phyloP scores from a whole-genome alignment of 805 yeast species.

The Saturnispora ahearnii region DNA sequence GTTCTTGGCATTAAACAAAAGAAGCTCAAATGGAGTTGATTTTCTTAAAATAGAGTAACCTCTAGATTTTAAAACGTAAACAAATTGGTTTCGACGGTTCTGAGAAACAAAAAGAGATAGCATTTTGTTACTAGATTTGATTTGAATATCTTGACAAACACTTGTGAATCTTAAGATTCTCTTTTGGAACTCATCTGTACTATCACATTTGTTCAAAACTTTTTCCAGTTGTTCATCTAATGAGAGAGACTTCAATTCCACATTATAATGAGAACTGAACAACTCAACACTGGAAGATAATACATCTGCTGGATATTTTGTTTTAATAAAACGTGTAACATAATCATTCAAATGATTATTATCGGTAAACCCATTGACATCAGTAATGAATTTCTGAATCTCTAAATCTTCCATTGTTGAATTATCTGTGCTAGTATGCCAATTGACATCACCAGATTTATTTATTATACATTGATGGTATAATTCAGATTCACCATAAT shows the following conservation, averaged over 20 bases:
- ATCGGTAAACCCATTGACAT: slow-evolving; percentile 7
- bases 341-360: slow-evolving; percentile 25
- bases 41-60: slow-evolving; percentile 29
- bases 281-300: slow-evolving; percentile 36
- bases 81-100: slow-evolving; percentile 10
- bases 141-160: slow-evolving; percentile 56
- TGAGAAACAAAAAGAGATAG: slow-evolving; percentile 14
- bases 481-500: slow-evolving; percentile 15
- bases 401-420: slow-evolving; percentile 5
- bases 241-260: slow-evolving; percentile 14
- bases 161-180: slow-evolving; percentile 66
- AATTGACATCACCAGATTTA: slow-evolving; percentile 7
- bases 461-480: slow-evolving; percentile 17
- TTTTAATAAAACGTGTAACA: slow-evolving; percentile 38
- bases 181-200: slow-evolving; percentile 31
- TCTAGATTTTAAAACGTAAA: slow-evolving; percentile 29
- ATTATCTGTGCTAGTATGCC: slow-evolving; percentile 14
- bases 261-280: slow-evolving; percentile 12
- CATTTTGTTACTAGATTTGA: slow-evolving; percentile 31
- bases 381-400: slow-evolving; percentile 10
- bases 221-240: slow-evolving; percentile 27
- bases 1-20: slow-evolving; percentile 21
- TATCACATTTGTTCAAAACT: slow-evolving; percentile 16
- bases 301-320: slow-evolving; percentile 38
- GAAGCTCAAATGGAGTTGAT: slow-evolving; percentile 27